Base-by-base conservation (phyloP, 2,329 filamentous ascomycete species). In the Zarea fungicola region DNA sequence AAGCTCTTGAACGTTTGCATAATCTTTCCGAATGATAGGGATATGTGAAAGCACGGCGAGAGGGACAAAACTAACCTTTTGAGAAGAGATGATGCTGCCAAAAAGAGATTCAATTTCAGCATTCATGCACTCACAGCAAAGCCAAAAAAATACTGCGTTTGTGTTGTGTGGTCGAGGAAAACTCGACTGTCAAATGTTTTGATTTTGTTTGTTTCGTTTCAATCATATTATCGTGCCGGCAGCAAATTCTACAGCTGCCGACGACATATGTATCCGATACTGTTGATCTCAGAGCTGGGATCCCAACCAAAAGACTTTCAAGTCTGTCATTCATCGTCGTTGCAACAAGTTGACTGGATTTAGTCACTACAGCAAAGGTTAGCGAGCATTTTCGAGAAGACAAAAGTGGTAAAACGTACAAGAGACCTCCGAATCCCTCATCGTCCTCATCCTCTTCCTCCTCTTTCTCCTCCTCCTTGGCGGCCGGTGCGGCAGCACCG, bases 401-500 rank as follows among this genome's bases (percentile, higher is more conserved):
- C 6, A 11, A n/a, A 3, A 14, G 1, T 14, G 14, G 29, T 7
- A 13, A 9, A 29, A 73, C 76, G 50, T 72, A 79, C 76, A 93
- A 92, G 67, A 92, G 83, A 80, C 84, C 84, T 70, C 85, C 87
- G 77, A 92, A 90, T 69, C 84, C 84, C 69, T 76, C 75, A 55
- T 81, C 78, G 52, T 83, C 80, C 52, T 77, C 77, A 62, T 73
- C 85, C 66, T 86, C 83, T 65, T 85, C 83, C 61, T 83, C 84
- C 56, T 82, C 80, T 60, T 84, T 80, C 58, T 81, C 77, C 62
- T 84, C 80, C 63, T 82, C 77, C 65, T 81, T 77, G 61, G 78
- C 75, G 55, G 76, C 74, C 47, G 72, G 70, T 50, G 73, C 74
- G 55, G 74, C 77, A 48, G 69, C 71, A 55, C 72, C 74, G 53